phyloP scores from a whole-genome alignment of 2,329 filamentous ascomycete genomes.

The Lecanicillium sp. region DNA sequence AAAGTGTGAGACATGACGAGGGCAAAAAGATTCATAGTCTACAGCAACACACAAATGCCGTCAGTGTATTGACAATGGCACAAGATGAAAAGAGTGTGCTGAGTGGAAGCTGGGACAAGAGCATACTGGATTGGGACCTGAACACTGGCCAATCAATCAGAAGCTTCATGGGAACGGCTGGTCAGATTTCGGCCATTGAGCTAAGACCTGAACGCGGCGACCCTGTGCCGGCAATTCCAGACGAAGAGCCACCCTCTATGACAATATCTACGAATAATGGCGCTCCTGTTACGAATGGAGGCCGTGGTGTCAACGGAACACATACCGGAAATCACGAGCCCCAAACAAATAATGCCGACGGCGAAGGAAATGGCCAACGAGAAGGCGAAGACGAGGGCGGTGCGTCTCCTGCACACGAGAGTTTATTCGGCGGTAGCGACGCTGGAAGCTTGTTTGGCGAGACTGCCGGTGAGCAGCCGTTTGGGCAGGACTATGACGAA shows the following conservation, averaged over 20 bases:
- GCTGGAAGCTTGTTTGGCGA: slow-evolving; percentile 86
- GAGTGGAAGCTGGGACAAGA: slow-evolving; percentile 96
- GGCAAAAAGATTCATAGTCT: slow-evolving; percentile 80
- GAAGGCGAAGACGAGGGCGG: slow-evolving; percentile 45
- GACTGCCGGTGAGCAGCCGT: slow-evolving; percentile 50
- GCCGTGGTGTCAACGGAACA: slow-evolving; percentile 34
- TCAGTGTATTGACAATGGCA: slow-evolving; percentile 75
- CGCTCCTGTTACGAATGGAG: slow-evolving; percentile 35
- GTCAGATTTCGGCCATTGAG: slow-evolving; percentile 85
- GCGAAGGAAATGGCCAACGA: slow-evolving; percentile 14
- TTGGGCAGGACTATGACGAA: slow-evolving; percentile 77
- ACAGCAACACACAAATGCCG: slow-evolving; percentile 79
- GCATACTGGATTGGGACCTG: slow-evolving; percentile 87
- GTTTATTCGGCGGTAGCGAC: slow-evolving; percentile 73
- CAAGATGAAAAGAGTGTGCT: slow-evolving; percentile 81
- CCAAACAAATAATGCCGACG: slow-evolving; percentile 21
- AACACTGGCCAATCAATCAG: slow-evolving; percentile 74
- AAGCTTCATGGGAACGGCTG: slow-evolving; percentile 65
- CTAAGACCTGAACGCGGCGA: slow-evolving; percentile 68
- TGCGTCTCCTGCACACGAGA: slow-evolving; percentile 65
- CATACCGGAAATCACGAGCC: slow-evolving; percentile 13
- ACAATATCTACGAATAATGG: slow-evolving; percentile 73
- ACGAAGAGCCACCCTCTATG: slow-evolving; percentile 49
- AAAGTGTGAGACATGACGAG: slow-evolving; percentile 89
- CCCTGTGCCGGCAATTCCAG: slow-evolving; percentile 66